These are phyloP conservation scores for Sugiyamaella japonica DNA, from an alignment of 1,139 yeast genomes.

Conservation along the genomic window DNA sequence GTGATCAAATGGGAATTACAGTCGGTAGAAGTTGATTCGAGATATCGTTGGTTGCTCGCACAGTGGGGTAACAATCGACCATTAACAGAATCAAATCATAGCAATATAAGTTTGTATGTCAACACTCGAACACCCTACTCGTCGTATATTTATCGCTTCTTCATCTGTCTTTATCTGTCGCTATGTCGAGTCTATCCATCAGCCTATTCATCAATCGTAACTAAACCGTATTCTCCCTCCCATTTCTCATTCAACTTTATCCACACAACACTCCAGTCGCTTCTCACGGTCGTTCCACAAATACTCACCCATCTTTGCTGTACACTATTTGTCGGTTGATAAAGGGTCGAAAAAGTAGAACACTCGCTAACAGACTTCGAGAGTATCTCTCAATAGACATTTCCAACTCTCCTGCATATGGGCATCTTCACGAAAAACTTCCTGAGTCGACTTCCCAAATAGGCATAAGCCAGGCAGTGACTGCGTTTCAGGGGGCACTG, in stretches of 20 bases:
- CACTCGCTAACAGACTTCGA: constrained; percentile 13
- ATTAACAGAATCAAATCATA: no score
- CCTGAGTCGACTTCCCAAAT: constrained; percentile 15
- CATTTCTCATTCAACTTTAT: neutral
- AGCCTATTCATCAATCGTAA: no score
- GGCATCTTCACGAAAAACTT: constrained; percentile 11
- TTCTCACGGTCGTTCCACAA: neutral
- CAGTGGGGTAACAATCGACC: no score
- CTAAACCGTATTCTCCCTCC: no score
- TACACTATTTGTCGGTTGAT: constrained; percentile 16
- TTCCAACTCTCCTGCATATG: constrained; percentile 10
- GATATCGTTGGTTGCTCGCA: no score
- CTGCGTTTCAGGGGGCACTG: constrained; percentile 9
- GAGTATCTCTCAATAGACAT: constrained; percentile 12
- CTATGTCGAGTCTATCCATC: no score
- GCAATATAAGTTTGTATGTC: no score
- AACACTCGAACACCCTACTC: no score
- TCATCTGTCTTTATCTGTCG: no score
- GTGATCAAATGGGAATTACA: no score
- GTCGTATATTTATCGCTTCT: no score
- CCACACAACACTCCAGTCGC: constrained; percentile 1
- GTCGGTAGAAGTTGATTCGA: no score
- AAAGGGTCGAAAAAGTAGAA: constrained; percentile 13
- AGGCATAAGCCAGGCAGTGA: constrained; percentile 4
- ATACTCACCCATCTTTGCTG: constrained; percentile 20